phyloP scores from a whole-genome alignment of 2,329 filamentous ascomycete genomes.

The Colletotrichum sidae region DNA sequence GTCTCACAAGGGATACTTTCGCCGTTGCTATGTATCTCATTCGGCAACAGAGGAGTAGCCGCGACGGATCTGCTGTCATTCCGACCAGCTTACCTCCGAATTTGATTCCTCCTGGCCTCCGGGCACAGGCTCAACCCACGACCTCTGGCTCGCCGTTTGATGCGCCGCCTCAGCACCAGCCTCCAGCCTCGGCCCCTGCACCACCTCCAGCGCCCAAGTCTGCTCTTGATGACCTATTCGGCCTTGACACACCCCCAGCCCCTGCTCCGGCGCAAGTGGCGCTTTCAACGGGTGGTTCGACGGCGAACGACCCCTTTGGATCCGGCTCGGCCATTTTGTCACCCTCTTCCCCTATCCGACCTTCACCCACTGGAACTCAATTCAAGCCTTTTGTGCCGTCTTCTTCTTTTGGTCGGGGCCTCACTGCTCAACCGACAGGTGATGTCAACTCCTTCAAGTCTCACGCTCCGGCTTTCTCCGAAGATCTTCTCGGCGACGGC shows the following conservation, averaged over 20 bases:
- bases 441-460: slow-evolving; percentile 60
- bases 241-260: slow-evolving; percentile 72
- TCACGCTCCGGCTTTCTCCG: slow-evolving; percentile 62
- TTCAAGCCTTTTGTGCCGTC: slow-evolving; percentile 95
- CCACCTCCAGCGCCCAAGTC: slow-evolving; percentile 73
- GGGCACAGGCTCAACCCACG: slow-evolving; percentile 67
- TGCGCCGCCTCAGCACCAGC: slow-evolving; percentile 48
- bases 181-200: slow-evolving; percentile 44
- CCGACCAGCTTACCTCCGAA: slow-evolving; percentile 83
- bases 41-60: slow-evolving; percentile 83
- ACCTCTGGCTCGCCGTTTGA: slow-evolving; percentile 67
- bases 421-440: slow-evolving; percentile 83
- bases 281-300: slow-evolving; percentile 81
- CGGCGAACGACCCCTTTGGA: slow-evolving; percentile 71
- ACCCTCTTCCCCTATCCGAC: slow-evolving; percentile 66
- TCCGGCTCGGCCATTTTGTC: slow-evolving; percentile 59
- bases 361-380: slow-evolving; percentile 59
- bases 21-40: slow-evolving; percentile 98
- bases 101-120: slow-evolving; percentile 88
- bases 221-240: slow-evolving; percentile 93
- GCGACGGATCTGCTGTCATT: slow-evolving; percentile 69
- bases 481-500: slow-evolving; percentile 91
- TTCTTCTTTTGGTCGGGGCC: slow-evolving; percentile 88
- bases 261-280: slow-evolving; percentile 66
- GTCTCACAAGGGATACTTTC: slow-evolving; percentile 89